Percentiles rank a stretch among this genome's conserved stretches.
phyloP scores from a whole-genome alignment of 768 basidiomycete genomes.

The Infundibulicybe gibba region DNA sequence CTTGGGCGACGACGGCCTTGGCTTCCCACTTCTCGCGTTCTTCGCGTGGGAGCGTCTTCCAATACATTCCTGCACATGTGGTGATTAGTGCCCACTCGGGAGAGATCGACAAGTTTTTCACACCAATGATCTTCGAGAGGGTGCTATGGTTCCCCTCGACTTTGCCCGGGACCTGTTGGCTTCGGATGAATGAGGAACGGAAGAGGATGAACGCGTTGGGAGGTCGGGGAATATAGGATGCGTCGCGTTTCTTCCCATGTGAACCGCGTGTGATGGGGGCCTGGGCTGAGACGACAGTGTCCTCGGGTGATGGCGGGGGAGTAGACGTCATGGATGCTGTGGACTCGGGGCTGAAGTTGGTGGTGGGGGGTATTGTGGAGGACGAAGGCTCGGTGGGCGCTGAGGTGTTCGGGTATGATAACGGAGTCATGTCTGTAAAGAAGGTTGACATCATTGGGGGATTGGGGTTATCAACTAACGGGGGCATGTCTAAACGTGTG shows the following conservation, averaged over 20 bases:
- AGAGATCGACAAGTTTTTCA: conserved; percentile 11
- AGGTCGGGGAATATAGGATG: conserved; percentile 76
- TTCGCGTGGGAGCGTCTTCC: conserved; percentile 65
- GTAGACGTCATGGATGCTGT: conserved; percentile 14
- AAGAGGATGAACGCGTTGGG: conserved; percentile 88
- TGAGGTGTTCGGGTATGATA: conserved; percentile 33
- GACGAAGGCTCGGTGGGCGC: conserved; percentile 17
- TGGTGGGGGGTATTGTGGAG: conserved; percentile 10
- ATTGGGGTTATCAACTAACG: conserved; percentile 50
- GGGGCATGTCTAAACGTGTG: conserved; percentile 43
- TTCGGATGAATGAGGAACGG: conserved; percentile 72
- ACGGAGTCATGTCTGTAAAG: conserved; percentile 54
- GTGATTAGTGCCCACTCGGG: too few relatives aligned
- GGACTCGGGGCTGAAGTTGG: conserved; percentile 16
- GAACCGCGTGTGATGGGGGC: conserved; percentile 32
- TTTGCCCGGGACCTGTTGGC: conserved; percentile 68
- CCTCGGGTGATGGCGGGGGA: conserved; percentile 3
- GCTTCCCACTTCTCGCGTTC: conserved; percentile 77
- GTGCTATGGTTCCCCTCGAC: conserved; percentile 81
- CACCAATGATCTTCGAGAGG: conserved; percentile 80
- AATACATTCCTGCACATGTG: conserved; percentile 53
- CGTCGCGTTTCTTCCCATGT: conserved; percentile 63
- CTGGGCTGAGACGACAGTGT: conserved; percentile 12
- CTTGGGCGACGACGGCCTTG: conserved; percentile 66
- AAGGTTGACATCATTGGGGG: conserved; percentile 60